Percentiles rank a stretch among this genome's conserved stretches.
phyloP scores from a whole-genome alignment of 2,329 filamentous ascomycete genomes.

The Mycosphaerella sp. region DNA sequence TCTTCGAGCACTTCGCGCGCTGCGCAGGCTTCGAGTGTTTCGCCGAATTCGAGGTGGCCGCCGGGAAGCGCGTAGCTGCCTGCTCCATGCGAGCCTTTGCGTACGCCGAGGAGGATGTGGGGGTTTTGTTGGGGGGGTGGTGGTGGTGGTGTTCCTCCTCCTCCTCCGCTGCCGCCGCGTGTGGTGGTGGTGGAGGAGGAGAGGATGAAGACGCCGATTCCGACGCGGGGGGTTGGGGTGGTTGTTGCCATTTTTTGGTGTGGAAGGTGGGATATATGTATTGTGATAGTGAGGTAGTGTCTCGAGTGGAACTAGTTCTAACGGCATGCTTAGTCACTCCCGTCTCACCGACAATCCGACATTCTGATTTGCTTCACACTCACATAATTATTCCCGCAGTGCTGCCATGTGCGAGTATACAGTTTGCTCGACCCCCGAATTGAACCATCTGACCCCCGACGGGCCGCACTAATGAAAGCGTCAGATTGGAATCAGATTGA shows the following conservation, averaged over 20 bases:
- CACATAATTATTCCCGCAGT: not conserved
- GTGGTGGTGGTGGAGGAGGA: not conserved
- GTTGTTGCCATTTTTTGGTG: not conserved
- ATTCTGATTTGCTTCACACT: too few species aligned
- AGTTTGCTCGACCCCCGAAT: too few species aligned
- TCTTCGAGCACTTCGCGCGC: constrained; percentile 65
- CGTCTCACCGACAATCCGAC: not conserved
- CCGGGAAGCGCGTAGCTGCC: constrained; percentile 52
- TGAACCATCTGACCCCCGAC: too few species aligned
- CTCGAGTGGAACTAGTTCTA: not conserved
- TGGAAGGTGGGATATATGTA: not conserved
- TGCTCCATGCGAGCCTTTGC: constrained; percentile 44
- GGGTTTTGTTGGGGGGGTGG: constrained; percentile 23
- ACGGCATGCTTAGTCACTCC: not conserved
- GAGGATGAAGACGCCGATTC: constrained; percentile 46
- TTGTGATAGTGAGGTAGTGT: not conserved
- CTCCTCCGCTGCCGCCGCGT: too few species aligned
- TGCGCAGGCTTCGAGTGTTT: constrained; percentile 57
- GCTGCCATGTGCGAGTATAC: too few species aligned
- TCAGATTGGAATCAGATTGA: too few species aligned
- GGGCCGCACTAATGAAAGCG: too few species aligned
- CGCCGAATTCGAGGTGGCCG: constrained; percentile 67
- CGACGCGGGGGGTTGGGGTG: constrained; percentile 32
- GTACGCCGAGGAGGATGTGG: constrained; percentile 44
- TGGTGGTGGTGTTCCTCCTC: constrained; percentile 30